These are phyloP conservation scores for Globisporangium polare DNA, from an alignment of 352 stramenopile species.

Conservation along the genomic window DNA sequence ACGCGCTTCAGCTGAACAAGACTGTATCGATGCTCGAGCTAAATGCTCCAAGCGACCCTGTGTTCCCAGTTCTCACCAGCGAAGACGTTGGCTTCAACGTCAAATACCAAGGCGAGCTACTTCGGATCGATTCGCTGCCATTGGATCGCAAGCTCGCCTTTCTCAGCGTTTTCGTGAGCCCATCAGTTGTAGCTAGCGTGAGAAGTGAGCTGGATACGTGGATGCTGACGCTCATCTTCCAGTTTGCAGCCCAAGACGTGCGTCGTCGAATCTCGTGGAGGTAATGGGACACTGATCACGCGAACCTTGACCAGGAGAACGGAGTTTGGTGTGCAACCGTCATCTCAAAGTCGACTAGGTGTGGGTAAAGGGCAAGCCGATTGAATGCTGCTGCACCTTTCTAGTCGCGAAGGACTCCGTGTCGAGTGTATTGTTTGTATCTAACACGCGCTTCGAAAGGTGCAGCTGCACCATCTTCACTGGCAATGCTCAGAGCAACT, in stretches of 20 bases:
- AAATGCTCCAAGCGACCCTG: not conserved
- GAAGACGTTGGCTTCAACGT: not conserved
- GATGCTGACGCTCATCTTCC: not conserved
- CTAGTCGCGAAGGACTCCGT: too few species aligned
- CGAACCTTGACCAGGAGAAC: too few species aligned
- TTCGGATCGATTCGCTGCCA: not conserved
- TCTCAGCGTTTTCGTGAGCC: not conserved
- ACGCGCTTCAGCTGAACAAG: conserved; percentile 1
- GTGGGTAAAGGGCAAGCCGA: too few species aligned
- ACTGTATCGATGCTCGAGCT: conserved; percentile 9
- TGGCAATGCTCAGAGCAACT: too few species aligned
- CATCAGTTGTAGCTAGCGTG: not conserved
- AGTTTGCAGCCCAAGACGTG: conserved; percentile 1
- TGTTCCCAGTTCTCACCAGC: not conserved
- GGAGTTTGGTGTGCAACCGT: too few species aligned
- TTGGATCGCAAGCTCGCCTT: not conserved
- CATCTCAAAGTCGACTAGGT: too few species aligned
- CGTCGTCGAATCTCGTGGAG: conserved; percentile 5
- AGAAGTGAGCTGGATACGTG: conserved; percentile 4
- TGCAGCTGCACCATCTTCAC: too few species aligned
- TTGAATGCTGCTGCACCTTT: too few species aligned
- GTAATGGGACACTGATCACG: not conserved
- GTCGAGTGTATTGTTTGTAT: too few species aligned
- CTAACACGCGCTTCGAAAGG: too few species aligned
- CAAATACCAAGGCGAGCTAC: not conserved